Base-by-base conservation (phyloP, 2,329 filamentous ascomycete genomes). In the Tolypocladium album region DNA sequence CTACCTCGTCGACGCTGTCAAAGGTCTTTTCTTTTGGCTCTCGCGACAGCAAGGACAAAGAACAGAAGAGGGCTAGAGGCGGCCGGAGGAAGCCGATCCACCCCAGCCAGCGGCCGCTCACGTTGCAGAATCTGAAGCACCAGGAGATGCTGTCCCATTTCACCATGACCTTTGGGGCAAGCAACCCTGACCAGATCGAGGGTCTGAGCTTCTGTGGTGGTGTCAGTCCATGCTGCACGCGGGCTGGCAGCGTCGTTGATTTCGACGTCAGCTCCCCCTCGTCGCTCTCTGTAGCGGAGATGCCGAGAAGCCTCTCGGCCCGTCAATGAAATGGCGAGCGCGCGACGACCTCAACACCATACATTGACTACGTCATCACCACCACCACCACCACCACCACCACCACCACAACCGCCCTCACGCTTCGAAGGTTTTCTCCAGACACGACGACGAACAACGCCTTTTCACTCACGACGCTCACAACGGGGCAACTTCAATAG, bases 61-160 rank as follows among this genome's bases (percentile, higher is more conserved):
- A 70, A 13, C 56, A 60, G 43, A 61, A 58, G 34, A 59, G 58
- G 47, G 47, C 61, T 39, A 65, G 63, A 36, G 62, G 64, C 42
- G 12, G 34, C 42, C 55, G 57, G 61, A 70, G 69, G 61, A 69
- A 70, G n/a, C 66, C 67, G 56, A 60, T 68, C 22, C 76, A 80
- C 65, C 77, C 77, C 8, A 75, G 75, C 69, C 76, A 79, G 68
- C 71, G 74, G 64, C 76, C 76, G 34, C 70, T 79, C 57, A 79
- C 75, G 11, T 70, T 74, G 60, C 71, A 76, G 58, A 79, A 80
- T 67, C 70, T 79, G 22, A 70, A 72, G 59, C 75, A 80, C 65
- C 78, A 79, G 66, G 75, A 79, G 69, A 72, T 78, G 68, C 71
- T 81, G 43, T 72, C 72, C 61, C 68, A 74, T 60, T 81, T 78